These are phyloP conservation scores for Myriosclerotinia duriaeana DNA, from an alignment of 2,329 filamentous ascomycete species.

Conservation along the genomic window DNA sequence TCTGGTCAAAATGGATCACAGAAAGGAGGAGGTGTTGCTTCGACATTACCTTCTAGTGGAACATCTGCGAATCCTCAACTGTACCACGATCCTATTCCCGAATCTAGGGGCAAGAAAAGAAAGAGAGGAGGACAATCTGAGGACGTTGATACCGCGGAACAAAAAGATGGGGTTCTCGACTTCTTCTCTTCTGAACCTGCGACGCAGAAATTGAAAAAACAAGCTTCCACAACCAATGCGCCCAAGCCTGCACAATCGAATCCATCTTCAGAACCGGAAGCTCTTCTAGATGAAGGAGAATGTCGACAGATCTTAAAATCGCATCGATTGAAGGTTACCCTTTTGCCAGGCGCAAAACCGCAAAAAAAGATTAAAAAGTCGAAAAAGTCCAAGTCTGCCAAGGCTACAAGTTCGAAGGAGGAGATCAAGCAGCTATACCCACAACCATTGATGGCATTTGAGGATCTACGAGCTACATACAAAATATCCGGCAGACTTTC, in stretches of 20 bases:
- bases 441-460: slow-evolving; percentile 75
- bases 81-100: slow-evolving; percentile 56
- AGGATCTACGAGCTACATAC: slow-evolving; percentile 68
- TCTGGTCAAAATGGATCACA: slow-evolving; percentile 39
- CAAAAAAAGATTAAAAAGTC: slow-evolving; percentile 46
- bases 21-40: slow-evolving; percentile 39
- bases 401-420: slow-evolving; percentile 47
- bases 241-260: slow-evolving; percentile 17
- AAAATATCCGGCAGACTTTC: slow-evolving; percentile 71
- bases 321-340: slow-evolving; percentile 80
- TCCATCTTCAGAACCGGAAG: slow-evolving; percentile 25
- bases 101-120: slow-evolving; percentile 52
- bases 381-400: slow-evolving; percentile 57
- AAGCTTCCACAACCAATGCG: slow-evolving; percentile 27
- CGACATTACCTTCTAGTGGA: slow-evolving; percentile 63
- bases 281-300: slow-evolving; percentile 63
- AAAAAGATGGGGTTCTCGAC: slow-evolving; percentile 45
- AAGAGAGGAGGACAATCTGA: slow-evolving; percentile 49
- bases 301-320: slow-evolving; percentile 72
- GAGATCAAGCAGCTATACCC: slow-evolving; percentile 67
- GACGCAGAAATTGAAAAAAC: slow-evolving; percentile 33
- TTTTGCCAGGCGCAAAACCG: slow-evolving; percentile 57
- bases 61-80: slow-evolving; percentile 66
- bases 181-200: slow-evolving; percentile 56
- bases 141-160: slow-evolving; percentile 42